Base-by-base conservation (phyloP, 768 basidiomycete genomes). In the Clitopilus passeckerianus region DNA sequence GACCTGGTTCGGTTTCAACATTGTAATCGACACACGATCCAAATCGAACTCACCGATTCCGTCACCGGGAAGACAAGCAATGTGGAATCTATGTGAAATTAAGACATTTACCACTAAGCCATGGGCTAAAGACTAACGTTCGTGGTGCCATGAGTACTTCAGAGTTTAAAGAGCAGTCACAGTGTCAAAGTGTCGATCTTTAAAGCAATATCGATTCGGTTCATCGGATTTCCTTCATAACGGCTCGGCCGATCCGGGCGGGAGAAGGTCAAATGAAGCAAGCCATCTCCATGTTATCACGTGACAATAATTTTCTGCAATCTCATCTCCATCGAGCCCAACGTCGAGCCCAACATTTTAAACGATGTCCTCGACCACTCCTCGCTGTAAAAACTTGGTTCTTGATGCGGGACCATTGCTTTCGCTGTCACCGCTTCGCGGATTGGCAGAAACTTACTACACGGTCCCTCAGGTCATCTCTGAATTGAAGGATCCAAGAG, bases 331-430 rank as follows among this genome's bases (percentile, higher is more conserved):
- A 50, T 50, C 22, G 18, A 23, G 16, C 46, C 10, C 10, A 50
- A 18, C 46, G 22, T 50, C 57, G 63, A 58, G 54, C 60, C 37
- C 56, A 56, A 22, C 34, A 1, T 57, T 34, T 34, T 43, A 34
- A 20, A 55, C 24, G 54, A 65, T 67, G 65, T 58, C 59, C 41
- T 55, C 46, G 50, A 34, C 57, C 30, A 34, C 64, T 61, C 77
- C 78, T 14, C 81, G 79, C 59, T 91, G 90, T 74, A 88, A 84
- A 70, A 85, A 84, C 61, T 83, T 98, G 14, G 88, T 98, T 6
- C 86, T 98, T 54, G 96, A 98, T 82, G 90, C 96, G 0, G 95
- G 94, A 1, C 95, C 96, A 2, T 78, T 98, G 0, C 86, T 98
- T 3, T 93, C 93, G 2, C 78, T 96, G 1, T 89, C 90, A 0